Evolutionary conservation across 352 stramenopile genomes (phyloP).

Genomic region (Pythium plurisporium): DNA sequence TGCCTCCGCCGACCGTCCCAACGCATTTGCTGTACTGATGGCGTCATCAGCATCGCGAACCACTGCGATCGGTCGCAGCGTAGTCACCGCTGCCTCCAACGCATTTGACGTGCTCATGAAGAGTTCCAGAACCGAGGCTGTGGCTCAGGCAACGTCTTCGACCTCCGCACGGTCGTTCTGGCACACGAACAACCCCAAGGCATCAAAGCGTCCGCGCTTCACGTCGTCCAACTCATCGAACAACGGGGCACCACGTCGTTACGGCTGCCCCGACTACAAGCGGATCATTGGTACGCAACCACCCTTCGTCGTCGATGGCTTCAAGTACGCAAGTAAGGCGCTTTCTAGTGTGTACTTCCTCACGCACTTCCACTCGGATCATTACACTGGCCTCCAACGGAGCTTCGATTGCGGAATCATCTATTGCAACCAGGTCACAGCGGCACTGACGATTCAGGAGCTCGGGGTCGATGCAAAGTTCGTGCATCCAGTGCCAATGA

Average conservation of each 20-base stretch:
- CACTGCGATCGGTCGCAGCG: neutral
- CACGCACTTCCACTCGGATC: slow-evolving; percentile 97
- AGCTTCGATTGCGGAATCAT: slow-evolving; percentile 91
- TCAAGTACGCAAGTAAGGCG: slow-evolving; percentile 69
- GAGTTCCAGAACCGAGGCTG: slow-evolving; percentile 53
- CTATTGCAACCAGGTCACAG: slow-evolving; percentile 94
- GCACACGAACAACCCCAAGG: slow-evolving; percentile 11
- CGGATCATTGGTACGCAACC: slow-evolving; percentile 69
- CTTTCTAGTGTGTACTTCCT: slow-evolving; percentile 92
- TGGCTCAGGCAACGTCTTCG: slow-evolving; percentile 19
- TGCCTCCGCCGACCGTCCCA: neutral
- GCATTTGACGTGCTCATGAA: slow-evolving; percentile 85
- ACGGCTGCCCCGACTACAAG: slow-evolving; percentile 72
- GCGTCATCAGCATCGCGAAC: slow-evolving; percentile 18
- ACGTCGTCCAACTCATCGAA: neutral
- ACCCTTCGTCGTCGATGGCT: slow-evolving; percentile 86
- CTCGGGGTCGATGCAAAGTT: slow-evolving; percentile 90
- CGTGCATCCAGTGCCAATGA: slow-evolving; percentile 89
- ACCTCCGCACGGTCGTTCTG: slow-evolving; percentile 18
- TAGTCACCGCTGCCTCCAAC: slow-evolving; percentile 32
- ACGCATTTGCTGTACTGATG: slow-evolving; percentile 66
- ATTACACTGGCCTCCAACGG: slow-evolving; percentile 91
- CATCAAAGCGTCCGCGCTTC: slow-evolving; percentile 13
- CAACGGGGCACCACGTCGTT: slow-evolving; percentile 2
- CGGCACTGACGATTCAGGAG: slow-evolving; percentile 88